Conservation (phyloP, 2,329 filamentous ascomycete genomes). For the Nannizzia gypsea region DNA sequence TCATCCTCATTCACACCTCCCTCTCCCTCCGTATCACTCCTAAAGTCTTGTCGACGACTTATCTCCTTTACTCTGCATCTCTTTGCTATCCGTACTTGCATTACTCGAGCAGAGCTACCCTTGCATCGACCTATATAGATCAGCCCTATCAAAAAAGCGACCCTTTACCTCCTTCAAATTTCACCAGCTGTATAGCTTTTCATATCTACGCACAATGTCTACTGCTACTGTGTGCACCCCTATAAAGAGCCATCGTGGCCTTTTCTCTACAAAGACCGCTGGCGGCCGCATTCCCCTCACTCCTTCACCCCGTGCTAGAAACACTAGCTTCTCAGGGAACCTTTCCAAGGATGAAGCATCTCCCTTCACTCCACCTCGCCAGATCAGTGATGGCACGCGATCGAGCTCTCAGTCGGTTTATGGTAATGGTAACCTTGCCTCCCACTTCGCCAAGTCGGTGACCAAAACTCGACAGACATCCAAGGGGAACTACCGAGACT, state of each 20-base stretch:
- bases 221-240: slow-evolving; percentile 74
- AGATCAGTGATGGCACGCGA: slow-evolving; percentile 42
- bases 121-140: slow-evolving; percentile 21
- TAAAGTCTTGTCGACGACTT: slow-evolving; percentile 8
- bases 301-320: slow-evolving; percentile 65
- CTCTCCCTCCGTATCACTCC: slow-evolving; percentile 23
- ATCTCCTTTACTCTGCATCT: neutral
- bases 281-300: slow-evolving; percentile 91
- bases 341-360: slow-evolving; percentile 51
- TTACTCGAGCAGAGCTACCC: slow-evolving; percentile 21
- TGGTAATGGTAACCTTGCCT: slow-evolving; percentile 60
- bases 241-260: slow-evolving; percentile 83
- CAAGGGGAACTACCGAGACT: slow-evolving; percentile 60
- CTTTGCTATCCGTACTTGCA: slow-evolving; percentile 14
- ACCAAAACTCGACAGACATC: slow-evolving; percentile 34
- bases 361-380: slow-evolving; percentile 63
- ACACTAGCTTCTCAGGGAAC: slow-evolving; percentile 34
- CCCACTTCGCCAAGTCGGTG: slow-evolving; percentile 61
- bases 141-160: slow-evolving; percentile 20
- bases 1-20: slow-evolving; percentile 18
- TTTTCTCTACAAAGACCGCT: slow-evolving; percentile 86
- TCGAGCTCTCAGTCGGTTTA: slow-evolving; percentile 58
- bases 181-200: neutral
- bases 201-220: slow-evolving; percentile 54
- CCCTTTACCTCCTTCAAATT: slow-evolving; percentile 15